These are phyloP conservation scores for Pseudogymnoascus sp. DNA, from an alignment of 2,329 filamentous ascomycete species.

Conservation along the genomic window DNA sequence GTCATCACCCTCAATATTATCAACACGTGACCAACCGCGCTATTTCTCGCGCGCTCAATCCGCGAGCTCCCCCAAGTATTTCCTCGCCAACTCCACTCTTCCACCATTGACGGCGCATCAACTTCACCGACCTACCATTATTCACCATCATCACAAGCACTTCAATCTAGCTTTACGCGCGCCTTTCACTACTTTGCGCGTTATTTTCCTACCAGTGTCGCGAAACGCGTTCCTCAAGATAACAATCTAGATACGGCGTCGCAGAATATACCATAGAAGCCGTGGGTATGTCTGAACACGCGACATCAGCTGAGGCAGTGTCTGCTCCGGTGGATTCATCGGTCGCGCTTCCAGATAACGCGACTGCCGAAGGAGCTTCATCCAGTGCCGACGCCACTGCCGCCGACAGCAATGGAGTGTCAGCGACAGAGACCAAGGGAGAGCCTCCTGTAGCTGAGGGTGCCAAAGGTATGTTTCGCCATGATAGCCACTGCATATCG, in stretches of 20 bases:
- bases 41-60: conserved; percentile 9
- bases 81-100: conserved; percentile 4
- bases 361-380: not conserved
- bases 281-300: conserved; percentile 8
- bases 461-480: conserved; percentile 1
- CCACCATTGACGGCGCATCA: conserved; percentile 6
- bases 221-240: conserved; percentile 1
- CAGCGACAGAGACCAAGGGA: not conserved
- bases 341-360: conserved; percentile 1
- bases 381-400: not conserved
- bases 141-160: not conserved
- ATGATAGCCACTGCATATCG: not conserved
- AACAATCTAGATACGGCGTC: not conserved
- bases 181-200: not conserved
- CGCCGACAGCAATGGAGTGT: not conserved
- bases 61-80: conserved; percentile 6
- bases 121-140: conserved; percentile 4
- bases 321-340: conserved; percentile 4
- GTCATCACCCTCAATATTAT: conserved; percentile 2
- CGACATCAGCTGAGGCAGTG: not conserved
- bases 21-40: conserved; percentile 8
- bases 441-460: not conserved
- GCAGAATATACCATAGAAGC: conserved; percentile 4
- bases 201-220: conserved; percentile 3
- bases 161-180: not conserved